Evolutionary conservation across 1,284 basidiomycete genomes (phyloP), one percentile per base, ranked within the genome.

Genomic region (Papiliotrema terrestris): DNA sequence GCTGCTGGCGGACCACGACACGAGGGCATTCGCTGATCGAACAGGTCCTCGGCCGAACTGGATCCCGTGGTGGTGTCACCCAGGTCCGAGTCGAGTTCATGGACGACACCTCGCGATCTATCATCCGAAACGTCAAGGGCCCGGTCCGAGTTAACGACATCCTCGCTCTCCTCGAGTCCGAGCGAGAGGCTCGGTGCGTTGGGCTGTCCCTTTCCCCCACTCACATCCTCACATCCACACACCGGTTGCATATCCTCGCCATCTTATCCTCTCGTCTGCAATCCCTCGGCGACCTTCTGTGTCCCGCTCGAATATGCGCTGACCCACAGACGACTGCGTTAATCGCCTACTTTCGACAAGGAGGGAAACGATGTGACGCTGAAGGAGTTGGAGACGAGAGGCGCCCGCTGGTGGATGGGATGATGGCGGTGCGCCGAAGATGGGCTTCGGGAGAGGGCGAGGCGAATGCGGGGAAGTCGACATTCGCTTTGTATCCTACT

Each of bases 11-110:
- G 5, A 22, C 17, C 5, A 22, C 9, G 15, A 9, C 44, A 17
- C 17, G 5, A 17, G n/a, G 8, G 25, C 44, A 23, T 3, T 3
- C 14, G 29, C 53, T 45, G 37, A 35, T 41, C 49, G 44, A 20
- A 55, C 63, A 96, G 91, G 92, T 98, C 78, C 87, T 98, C 74
- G 96, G 96, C 78, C 87, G 96, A 74, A 99, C 96, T 75, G 96
- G 96, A 66, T 98, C 95, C 72, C 91, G 96, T 79, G 96, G 96
- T 82, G 94, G 94, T 83, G 94, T 99, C 71, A 98, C 93, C 66
- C 96, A 98, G 83, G 94, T 98, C 79, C 92, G 95, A 68, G 96
- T 99, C 69, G 95, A 98, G 79, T 98, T 99, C 83, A 88, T 98
- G 89, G 95, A 98, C 80, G 95, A 98, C 78, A 86, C 88, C 53